Evolutionary conservation across 2,329 filamentous ascomycete genomes (phyloP), one percentile per base, ranked within the genome.

Genomic region (Pestalotiopsis fici): DNA sequence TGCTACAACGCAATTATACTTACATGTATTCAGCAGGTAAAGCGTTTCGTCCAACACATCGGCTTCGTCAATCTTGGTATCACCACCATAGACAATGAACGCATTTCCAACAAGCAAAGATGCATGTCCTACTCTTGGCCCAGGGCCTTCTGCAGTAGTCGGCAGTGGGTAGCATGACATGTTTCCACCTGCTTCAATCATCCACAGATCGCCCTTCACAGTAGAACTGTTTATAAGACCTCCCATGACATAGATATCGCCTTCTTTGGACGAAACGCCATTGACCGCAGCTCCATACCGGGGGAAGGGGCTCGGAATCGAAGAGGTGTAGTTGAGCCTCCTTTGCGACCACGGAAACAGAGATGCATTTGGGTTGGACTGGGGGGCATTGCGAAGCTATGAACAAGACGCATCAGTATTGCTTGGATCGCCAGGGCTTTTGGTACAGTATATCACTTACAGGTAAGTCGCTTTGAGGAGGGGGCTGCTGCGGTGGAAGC

Each of bases 231-330:
- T 95, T 74, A 99, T 95, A 69, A 99, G 82, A 63, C 96, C 96
- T 70, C 96, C 96, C 95, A 99, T 98, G 76, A 99, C 87, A 76
- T 98, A 99, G 67, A 99, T 93, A 74, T 97, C 94, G 68, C 97
- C 97, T 80, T 99, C 96, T 81, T 98, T 98, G 50, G 95, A 98
- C 27, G 95, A 93, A 18, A 92, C 87, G 0, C 94, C 88, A 79
- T 99, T 99, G 78, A 98, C 95, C 6, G 97, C 96, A 64, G 97
- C 94, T 77, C 96, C 96, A 86, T 99, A 99, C 78, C 96, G 90
- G 15, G 96, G 96, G 74, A 99, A 99, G 0, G 96, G 96, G 72
- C 93, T 95, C 12, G 91, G 88, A 75, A 94, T 91, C 2, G 91
- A 88, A 4, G 93, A 90, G 18, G 93, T 93, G 79, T 97, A 97